Evolutionary conservation across 2,329 filamentous ascomycete genomes (phyloP), one percentile per base, ranked within the genome.

Genomic region (Tolypocladium nubicola): DNA sequence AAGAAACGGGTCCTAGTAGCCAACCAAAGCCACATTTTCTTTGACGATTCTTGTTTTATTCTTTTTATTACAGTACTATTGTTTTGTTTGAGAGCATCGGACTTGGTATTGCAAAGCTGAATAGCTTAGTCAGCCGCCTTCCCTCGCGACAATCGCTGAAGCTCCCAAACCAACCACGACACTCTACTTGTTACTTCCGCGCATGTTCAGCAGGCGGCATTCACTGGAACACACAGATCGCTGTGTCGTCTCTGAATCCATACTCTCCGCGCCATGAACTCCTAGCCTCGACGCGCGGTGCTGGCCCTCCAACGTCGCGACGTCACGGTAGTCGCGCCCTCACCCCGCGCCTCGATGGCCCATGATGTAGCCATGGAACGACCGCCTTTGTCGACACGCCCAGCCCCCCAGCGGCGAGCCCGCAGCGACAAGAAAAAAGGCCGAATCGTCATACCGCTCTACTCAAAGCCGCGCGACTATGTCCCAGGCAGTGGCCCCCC

Each of bases 401-500:
- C 52, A 21, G 19, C 11, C 3, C 37, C 41, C n/a, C 40, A 54
- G 43, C 56, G 45, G 26, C 56, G 56, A 37, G 33, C 50, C 6
- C 33, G 47, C 26, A 49, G 38, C 41, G 30, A 4, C 13, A 49
- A 37, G 26, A 16, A 26, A 8, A 16, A 10, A 2, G 43, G 37
- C 16, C 52, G 45, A 19, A 50, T 57, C 35, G 52, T 14, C 33
- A 43, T 57, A 26, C 35, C 41, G 6, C 35, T 57, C 1, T n/a
- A 43, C 3, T 54, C 62, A 13, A 64, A 58, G 52, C 63, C 62
- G 1, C 61, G 54, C 23, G 63, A 64, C 14, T 82, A 82, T 62
- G 66, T 71, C 1, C 74, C 74, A 3, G 76, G 77, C 40, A 75
- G 74, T 9, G 77, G 78, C 0, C 81, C 81, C 0, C 71, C 75